Percentiles rank a stretch among this genome's conserved stretches.
These are phyloP conservation scores for Myrica gale DNA, from an alignment of 306 rosid genomes.

Conservation along the genomic window DNA sequence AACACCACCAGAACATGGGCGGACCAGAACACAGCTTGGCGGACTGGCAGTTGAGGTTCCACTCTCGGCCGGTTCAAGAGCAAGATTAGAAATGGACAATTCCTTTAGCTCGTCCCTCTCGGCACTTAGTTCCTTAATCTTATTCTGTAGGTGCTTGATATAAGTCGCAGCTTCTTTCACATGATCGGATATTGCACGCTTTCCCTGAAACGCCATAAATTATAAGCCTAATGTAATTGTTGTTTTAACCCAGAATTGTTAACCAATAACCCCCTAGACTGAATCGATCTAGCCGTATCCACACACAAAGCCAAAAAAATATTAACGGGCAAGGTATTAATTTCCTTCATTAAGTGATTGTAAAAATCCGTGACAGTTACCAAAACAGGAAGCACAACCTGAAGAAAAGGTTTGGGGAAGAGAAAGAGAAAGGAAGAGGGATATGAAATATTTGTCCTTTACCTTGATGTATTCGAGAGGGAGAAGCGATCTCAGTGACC, in stretches of 20 bases:
- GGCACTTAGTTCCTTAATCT: slow-evolving; percentile 36
- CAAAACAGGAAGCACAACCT: too few species aligned
- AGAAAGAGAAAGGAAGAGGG: slow-evolving; percentile 15
- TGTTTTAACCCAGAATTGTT: neutral
- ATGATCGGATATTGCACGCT: slow-evolving; percentile 65
- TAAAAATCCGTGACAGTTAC: too few species aligned
- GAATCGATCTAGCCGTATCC: neutral
- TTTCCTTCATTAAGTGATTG: too few species aligned
- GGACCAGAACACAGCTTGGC: slow-evolving; percentile 33
- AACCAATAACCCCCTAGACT: neutral
- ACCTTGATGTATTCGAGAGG: slow-evolving; percentile 57
- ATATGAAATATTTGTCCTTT: slow-evolving; percentile 1
- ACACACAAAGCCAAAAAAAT: too few species aligned
- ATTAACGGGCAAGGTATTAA: too few species aligned
- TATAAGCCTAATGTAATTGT: slow-evolving; percentile 27
- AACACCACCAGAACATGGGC: slow-evolving; percentile 42
- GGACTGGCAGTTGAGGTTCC: slow-evolving; percentile 14
- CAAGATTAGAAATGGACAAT: neutral
- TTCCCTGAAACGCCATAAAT: slow-evolving; percentile 53
- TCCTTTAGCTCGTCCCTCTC: slow-evolving; percentile 52
- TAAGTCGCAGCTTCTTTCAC: slow-evolving; percentile 60
- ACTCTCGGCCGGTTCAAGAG: neutral
- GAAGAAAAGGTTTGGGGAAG: too few species aligned
- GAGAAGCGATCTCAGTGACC: slow-evolving; percentile 62
- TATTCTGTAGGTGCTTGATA: slow-evolving; percentile 45